Evolutionary conservation across 169 alveolate species (phyloP), one percentile per base, ranked within the genome.

Genomic region (Plasmodium vinckei): DNA sequence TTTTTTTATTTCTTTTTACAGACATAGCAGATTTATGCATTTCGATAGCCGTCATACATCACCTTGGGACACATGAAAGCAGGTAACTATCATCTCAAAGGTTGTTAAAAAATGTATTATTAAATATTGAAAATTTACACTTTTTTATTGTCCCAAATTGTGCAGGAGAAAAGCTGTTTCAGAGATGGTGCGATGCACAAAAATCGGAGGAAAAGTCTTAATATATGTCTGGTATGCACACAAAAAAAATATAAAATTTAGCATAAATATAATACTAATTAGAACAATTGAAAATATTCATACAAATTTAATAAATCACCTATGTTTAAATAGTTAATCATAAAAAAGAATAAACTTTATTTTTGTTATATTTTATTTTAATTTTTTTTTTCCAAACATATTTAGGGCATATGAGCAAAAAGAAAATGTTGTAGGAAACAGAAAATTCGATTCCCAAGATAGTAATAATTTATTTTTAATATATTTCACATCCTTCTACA

Each of bases 1-100:
- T 61, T 44, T 44, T 17, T 53, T 82, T 72, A n/a, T 69, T 39
- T 27, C n/a, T 92, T 21, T 73, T 93, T 70, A 46, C 94, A 70
- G 95, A 92, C 25, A 49, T 90, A n/a, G 96, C 97, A 53, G 99
- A 97, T 91, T 96, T 97, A 13, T 96, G 92, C 21, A 96, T 97
- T 6, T 96, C 98, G 69, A 95, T 97, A 39, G 99, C 99, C n/a
- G 99, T 97, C 9, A 93, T 97, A 59, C 99, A 97, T 87, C 99
- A 97, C 89, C 93, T 97, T 87, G 95, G 98, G 1, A 97, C 97
- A 44, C 95, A 94, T 63, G 93, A 79, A 57, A 91, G 95, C 54
- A 93, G 99, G 94, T 87, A 91, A 27, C 87, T 91, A 69, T 97
- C 97, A 21, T 46, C 94, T 4, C 87, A 86, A 56, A 49, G 2